phyloP scores from a whole-genome alignment of 2,329 filamentous ascomycete species.

The Aspergillus eucalypticola region DNA sequence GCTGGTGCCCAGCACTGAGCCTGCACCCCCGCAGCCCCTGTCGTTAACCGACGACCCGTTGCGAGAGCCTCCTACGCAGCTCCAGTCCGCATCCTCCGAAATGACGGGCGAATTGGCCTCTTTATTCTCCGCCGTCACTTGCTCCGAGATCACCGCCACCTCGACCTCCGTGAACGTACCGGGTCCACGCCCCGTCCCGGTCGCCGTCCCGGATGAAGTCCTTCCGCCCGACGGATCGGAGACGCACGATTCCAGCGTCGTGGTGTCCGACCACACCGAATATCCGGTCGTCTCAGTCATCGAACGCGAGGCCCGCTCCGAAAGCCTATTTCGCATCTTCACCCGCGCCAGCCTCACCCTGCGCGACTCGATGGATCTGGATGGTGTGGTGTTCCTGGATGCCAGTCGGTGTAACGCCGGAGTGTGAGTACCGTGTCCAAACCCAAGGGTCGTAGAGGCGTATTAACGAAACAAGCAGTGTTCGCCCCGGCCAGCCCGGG shows the following conservation, averaged over 20 bases:
- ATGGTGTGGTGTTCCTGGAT: constrained; percentile 40
- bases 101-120: constrained; percentile 13
- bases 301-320: constrained; percentile 13
- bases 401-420: constrained; percentile 24
- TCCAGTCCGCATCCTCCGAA: constrained; percentile 8
- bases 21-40: background rate
- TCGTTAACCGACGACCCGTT: background rate
- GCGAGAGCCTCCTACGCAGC: background rate
- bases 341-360: constrained; percentile 48
- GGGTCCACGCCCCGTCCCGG: background rate
- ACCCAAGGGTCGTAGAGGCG: background rate
- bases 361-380: constrained; percentile 44
- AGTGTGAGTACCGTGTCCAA: constrained; percentile 20
- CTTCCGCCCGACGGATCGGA: constrained; percentile 4
- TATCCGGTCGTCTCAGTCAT: background rate
- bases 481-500: constrained; percentile 16
- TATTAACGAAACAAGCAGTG: constrained; percentile 12
- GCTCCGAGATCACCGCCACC: constrained; percentile 14
- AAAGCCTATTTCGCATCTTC: constrained; percentile 37
- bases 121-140: constrained; percentile 13
- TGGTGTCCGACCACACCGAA: constrained; percentile 1
- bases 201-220: background rate
- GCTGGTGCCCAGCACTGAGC: constrained; percentile 4
- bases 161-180: constrained; percentile 1
- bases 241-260: background rate